Evolutionary conservation across 1,284 basidiomycete species (phyloP).

Genomic region (Phellopilus nigrolimitatus): DNA sequence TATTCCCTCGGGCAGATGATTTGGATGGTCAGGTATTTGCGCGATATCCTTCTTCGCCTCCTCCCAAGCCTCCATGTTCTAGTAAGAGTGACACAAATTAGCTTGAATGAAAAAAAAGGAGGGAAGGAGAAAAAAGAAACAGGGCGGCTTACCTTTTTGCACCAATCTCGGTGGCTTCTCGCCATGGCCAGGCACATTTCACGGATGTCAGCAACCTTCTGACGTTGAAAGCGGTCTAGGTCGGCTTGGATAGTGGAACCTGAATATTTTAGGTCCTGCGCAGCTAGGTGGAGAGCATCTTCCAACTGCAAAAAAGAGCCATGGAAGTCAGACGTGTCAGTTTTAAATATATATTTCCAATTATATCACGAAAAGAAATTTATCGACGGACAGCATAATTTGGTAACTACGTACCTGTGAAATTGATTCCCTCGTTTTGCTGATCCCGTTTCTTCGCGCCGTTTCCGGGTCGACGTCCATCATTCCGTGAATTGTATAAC

Average conservation of each 20-base stretch:
- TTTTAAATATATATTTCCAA: too few relatives aligned
- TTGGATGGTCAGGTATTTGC: constrained; percentile 86
- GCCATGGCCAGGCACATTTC: constrained; percentile 92
- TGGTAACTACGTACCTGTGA: constrained; percentile 61
- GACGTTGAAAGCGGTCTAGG: constrained; percentile 95
- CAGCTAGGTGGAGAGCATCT: constrained; percentile 84
- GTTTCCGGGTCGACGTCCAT: constrained; percentile 99
- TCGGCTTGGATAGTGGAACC: constrained; percentile 96
- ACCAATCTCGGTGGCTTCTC: constrained; percentile 90
- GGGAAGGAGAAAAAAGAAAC: constrained; percentile 8
- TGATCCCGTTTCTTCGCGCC: constrained; percentile 87
- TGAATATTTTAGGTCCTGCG: constrained; percentile 92
- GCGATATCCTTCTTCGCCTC: constrained; percentile 89
- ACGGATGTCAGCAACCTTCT: constrained; percentile 94
- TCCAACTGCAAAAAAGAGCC: constrained; percentile 59
- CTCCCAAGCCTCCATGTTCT: constrained; percentile 97
- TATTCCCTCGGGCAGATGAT: constrained; percentile 33
- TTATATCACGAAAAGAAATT: constrained; percentile 1
- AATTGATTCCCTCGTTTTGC: constrained; percentile 91
- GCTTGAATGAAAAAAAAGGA: constrained; percentile 1
- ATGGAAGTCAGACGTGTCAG: background rate
- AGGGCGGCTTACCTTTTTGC: constrained; percentile 66
- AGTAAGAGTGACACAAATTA: constrained; percentile 12
- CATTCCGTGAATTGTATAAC: constrained; percentile 94
- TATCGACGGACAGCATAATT: background rate